These are phyloP conservation scores for Populus pruinosa DNA, from an alignment of 345 rosid genomes.

Conservation along the genomic window DNA sequence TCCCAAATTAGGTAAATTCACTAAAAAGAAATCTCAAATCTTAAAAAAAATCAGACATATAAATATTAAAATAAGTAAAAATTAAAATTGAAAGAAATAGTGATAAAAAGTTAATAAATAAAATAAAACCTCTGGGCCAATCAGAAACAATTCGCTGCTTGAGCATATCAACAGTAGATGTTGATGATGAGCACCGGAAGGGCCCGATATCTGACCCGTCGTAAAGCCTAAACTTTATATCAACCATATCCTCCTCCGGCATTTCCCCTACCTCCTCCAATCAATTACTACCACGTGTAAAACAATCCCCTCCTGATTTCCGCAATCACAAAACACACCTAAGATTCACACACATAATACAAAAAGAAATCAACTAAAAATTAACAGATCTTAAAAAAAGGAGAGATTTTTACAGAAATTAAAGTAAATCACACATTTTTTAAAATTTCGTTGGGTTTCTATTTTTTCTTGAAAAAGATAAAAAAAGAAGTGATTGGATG, in stretches of 20 bases:
- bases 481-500: neutral
- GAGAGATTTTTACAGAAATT: neutral
- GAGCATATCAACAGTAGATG: constrained; percentile 80
- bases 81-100: neutral
- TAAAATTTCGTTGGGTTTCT: neutral
- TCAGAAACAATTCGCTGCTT: constrained; percentile 88
- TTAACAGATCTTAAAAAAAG: constrained; percentile 1
- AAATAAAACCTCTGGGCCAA: constrained; percentile 78
- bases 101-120: neutral
- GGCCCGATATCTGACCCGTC: constrained; percentile 97
- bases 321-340: constrained; percentile 9
- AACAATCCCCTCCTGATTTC: neutral
- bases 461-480: neutral
- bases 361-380: constrained; percentile 10
- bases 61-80: neutral
- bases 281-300: constrained; percentile 19
- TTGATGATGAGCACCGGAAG: constrained; percentile 63
- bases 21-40: no score
- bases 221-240: constrained; percentile 81
- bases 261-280: constrained; percentile 39
- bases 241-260: constrained; percentile 83
- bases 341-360: constrained; percentile 6
- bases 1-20: neutral
- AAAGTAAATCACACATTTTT: neutral
- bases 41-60: neutral